Evolutionary conservation across 2,329 filamentous ascomycete genomes (phyloP).

Genomic region (Trichoderma aggressivum): DNA sequence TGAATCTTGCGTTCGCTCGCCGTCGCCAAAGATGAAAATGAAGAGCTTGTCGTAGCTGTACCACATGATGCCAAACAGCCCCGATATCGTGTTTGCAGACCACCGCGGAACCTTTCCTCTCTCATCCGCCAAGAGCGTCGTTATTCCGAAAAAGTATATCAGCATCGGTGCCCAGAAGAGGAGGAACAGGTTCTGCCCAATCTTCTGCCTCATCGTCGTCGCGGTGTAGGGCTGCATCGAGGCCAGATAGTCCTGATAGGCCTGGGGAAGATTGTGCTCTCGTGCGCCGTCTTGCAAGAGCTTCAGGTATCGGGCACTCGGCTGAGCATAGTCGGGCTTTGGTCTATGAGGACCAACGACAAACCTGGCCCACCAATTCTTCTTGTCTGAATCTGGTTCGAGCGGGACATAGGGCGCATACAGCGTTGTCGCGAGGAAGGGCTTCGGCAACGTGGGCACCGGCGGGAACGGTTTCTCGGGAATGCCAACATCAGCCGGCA

Average conservation of each 20-base stretch:
- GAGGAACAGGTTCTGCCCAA: conserved; percentile 64
- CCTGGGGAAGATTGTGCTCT: conserved; percentile 74
- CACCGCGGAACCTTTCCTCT: conserved; percentile 67
- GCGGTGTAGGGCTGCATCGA: conserved; percentile 66
- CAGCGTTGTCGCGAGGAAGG: conserved; percentile 83
- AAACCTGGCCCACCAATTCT: conserved; percentile 47
- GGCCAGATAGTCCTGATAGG: conserved; percentile 72
- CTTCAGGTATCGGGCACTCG: conserved; percentile 78
- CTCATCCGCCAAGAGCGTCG: conserved; percentile 56
- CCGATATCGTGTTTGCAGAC: conserved; percentile 52
- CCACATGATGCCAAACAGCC: conserved; percentile 51
- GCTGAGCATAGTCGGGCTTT: conserved; percentile 70
- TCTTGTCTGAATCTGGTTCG: conserved; percentile 34
- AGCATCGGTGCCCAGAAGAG: conserved; percentile 56
- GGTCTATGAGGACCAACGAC: conserved; percentile 51
- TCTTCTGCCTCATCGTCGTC: conserved; percentile 62
- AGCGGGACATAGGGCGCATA: conserved; percentile 59
- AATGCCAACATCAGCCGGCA: conserved; percentile 58
- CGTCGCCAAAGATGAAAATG: conserved; percentile 74
- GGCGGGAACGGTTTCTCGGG: conserved; percentile 59
- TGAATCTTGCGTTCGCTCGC: conserved; percentile 59
- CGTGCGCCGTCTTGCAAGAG: conserved; percentile 73
- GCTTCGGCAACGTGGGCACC: conserved; percentile 49
- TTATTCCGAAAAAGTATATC: conserved; percentile 44
- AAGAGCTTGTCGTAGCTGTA: conserved; percentile 43